Conservation (phyloP, 495 filamentous ascomycete genomes). For the Penicillium samsonianum region DNA sequence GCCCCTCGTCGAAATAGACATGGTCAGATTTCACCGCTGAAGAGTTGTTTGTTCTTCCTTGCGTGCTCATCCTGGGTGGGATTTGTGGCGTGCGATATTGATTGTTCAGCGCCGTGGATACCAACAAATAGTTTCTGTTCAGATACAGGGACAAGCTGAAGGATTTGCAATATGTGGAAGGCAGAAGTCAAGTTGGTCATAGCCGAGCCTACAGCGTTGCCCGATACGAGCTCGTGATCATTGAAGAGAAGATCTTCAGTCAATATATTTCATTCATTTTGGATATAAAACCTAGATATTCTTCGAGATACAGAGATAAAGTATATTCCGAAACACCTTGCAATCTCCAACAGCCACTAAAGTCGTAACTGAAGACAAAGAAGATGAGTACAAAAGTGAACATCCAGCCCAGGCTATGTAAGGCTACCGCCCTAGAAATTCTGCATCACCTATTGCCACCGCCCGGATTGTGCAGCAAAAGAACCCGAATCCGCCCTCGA, state of each 20-base stretch:
- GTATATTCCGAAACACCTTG: background rate
- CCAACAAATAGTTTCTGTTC: background rate
- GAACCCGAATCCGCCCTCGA: slow-evolving; percentile 15
- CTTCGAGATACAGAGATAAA: background rate
- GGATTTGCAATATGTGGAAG: background rate
- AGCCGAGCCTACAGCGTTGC: background rate
- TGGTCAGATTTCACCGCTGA: background rate
- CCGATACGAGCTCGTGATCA: slow-evolving; percentile 7
- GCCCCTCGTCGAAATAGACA: slow-evolving; percentile 1
- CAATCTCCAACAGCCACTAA: background rate
- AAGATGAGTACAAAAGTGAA: background rate
- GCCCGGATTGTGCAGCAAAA: slow-evolving; percentile 10
- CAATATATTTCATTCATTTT: background rate
- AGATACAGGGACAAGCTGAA: background rate
- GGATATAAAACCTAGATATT: background rate
- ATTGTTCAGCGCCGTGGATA: too few relatives aligned
- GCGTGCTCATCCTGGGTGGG: background rate
- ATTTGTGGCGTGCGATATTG: background rate
- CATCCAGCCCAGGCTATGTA: too few relatives aligned
- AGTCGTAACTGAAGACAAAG: background rate
- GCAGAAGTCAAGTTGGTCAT: slow-evolving; percentile 5
- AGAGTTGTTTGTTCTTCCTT: slow-evolving; percentile 1
- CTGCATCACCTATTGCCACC: background rate
- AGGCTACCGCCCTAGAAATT: background rate
- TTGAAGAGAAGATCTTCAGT: background rate